These are phyloP conservation scores for Reutealis trisperma DNA, from an alignment of 345 rosid genomes.

Conservation along the genomic window DNA sequence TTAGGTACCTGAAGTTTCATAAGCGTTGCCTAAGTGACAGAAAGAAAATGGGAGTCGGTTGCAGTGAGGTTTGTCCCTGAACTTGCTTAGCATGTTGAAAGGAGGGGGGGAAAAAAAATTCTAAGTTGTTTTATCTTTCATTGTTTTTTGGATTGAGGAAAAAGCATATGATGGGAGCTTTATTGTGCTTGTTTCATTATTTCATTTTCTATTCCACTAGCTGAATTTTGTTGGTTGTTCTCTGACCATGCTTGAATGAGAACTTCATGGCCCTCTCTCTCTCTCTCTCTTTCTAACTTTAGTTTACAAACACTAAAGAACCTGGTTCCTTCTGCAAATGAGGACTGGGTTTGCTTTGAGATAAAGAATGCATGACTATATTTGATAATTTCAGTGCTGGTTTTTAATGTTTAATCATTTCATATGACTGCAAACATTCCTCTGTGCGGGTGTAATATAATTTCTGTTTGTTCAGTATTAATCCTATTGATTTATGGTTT, in stretches of 20 bases:
- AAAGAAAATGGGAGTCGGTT: constrained; percentile 82
- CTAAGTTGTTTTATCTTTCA: not conserved
- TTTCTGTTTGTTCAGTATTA: not conserved
- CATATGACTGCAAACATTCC: not conserved
- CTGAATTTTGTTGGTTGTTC: not conserved
- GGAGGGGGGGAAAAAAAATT: not conserved
- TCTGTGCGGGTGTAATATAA: too few relatives aligned
- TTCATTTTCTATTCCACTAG: not conserved
- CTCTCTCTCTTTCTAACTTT: not conserved
- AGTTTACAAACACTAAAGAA: not conserved
- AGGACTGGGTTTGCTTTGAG: not conserved
- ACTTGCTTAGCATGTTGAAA: constrained; percentile 4
- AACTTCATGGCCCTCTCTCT: not conserved
- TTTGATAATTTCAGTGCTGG: constrained; percentile 2
- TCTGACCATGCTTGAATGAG: not conserved
- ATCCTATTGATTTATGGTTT: not conserved
- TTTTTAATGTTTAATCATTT: not conserved
- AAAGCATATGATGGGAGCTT: too few relatives aligned
- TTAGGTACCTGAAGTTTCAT: constrained; percentile 86
- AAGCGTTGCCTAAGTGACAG: constrained; percentile 92
- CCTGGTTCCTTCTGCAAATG: not conserved
- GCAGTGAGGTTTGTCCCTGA: constrained; percentile 77
- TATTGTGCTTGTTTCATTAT: not conserved
- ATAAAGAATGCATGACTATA: not conserved
- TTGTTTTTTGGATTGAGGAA: not conserved